These are phyloP conservation scores for Dioscorea dumetorum DNA, from an alignment of 106 monocot genomes.

Conservation along the genomic window DNA sequence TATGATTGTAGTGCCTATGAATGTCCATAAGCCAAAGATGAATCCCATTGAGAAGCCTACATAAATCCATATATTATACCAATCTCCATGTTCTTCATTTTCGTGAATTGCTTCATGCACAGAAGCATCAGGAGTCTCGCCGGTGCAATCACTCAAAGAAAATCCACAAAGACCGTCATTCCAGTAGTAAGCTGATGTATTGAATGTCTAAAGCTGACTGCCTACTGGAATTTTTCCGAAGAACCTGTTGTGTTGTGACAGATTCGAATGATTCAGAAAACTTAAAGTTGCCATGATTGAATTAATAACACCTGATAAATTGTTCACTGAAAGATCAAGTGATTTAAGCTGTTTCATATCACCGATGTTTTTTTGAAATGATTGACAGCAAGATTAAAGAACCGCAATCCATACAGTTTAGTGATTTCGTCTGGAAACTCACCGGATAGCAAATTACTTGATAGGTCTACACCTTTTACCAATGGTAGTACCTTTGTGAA, in stretches of 20 bases:
- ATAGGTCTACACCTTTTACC: conserved; percentile 1
- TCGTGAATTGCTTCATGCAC: too few species aligned
- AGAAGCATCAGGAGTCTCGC: background rate
- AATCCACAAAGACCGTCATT: conserved; percentile 28
- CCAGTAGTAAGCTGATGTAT: conserved; percentile 16
- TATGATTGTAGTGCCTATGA: background rate
- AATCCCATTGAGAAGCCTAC: conserved; percentile 2
- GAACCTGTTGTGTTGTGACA: conserved; percentile 27
- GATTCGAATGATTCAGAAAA: conserved; percentile 14
- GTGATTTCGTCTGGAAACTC: background rate
- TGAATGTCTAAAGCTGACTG: conserved; percentile 12
- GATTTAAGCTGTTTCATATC: background rate
- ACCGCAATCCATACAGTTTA: background rate
- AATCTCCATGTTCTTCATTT: background rate
- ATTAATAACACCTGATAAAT: background rate
- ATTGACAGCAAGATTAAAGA: background rate
- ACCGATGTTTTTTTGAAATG: background rate
- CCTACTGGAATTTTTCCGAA: conserved; percentile 23
- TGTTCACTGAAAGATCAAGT: background rate
- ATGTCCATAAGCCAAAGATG: background rate
- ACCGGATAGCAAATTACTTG: conserved; percentile 3
- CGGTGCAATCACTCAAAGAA: background rate
- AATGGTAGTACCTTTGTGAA: background rate
- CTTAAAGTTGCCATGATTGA: background rate
- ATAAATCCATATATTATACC: background rate